Evolutionary conservation across 2,329 filamentous ascomycete species (phyloP), one percentile per base, ranked within the genome.

Genomic region (Trichoderma pleuroti): DNA sequence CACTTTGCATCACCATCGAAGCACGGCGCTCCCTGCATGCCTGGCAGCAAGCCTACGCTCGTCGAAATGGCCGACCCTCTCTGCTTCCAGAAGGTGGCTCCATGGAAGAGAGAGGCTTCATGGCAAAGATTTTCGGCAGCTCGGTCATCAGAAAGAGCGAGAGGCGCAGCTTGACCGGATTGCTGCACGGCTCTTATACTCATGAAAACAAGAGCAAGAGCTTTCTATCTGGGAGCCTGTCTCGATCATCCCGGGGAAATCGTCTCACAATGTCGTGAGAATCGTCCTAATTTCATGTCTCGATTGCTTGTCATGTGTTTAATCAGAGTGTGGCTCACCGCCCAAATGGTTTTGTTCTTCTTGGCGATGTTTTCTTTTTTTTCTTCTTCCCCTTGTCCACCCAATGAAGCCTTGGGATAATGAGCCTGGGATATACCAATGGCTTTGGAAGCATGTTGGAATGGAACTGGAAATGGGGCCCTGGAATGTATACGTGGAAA

Each of bases 31-130:
- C 86, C 36, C 77, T 89, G 3, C 79, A 79, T 34, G 74, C 77
- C 5, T 89, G 86, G 83, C 86, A 87, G 76, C 80, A 84, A 71
- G 73, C 72, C 4, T 88, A 85, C 74, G 86, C 86, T 32, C 80
- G 83, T 9, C 79, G 76, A 4, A 73, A 76, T 57, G 76, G 78
- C 11, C 80, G 81, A n/a, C 76, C 80, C 2, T 73, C 72, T 16
- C 77, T 87, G 6, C 78, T 86, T 0, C 84, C 85, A 0, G 71
- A 74, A 2, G 82, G 82, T 8, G 78, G 76, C 18, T 76, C 73
- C 18, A 78, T 81, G 78, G 74, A 78, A 42, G 75, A 77, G 16
- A 75, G 73, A 46, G 74, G 75, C 6, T 66, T 77, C 7, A 76
- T 80, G 69, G 74, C 74, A 3, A 77, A 76, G 34, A 72, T 80